Conservation (phyloP, 768 basidiomycete genomes). For the Lanmaoa pseudosensibilis region DNA sequence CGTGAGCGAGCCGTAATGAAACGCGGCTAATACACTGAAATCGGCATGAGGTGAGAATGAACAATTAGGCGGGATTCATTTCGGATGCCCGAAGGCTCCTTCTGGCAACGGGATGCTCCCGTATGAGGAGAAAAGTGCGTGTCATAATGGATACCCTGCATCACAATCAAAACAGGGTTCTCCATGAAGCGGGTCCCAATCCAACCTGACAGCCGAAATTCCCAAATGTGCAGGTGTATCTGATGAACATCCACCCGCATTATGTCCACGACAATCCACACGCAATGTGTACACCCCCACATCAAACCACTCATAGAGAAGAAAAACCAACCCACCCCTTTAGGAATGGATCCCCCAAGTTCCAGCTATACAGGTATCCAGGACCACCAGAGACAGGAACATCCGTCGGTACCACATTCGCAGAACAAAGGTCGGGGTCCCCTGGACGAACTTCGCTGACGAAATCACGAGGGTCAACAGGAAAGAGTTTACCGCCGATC, state of each 20-base stretch:
- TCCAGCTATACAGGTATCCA: conserved; percentile 74
- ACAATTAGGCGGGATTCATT: neutral
- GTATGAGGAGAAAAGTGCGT: neutral
- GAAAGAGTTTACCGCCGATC: conserved; percentile 68
- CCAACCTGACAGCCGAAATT: neutral
- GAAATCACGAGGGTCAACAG: conserved; percentile 77
- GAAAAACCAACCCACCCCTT: conserved; percentile 58
- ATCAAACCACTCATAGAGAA: neutral
- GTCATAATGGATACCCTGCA: neutral
- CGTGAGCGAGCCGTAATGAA: conserved; percentile 70
- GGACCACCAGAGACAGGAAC: conserved; percentile 49
- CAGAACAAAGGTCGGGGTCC: conserved; percentile 44
- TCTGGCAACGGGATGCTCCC: conserved; percentile 1
- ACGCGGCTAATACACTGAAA: conserved; percentile 62
- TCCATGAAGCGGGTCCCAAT: neutral
- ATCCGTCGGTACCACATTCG: conserved; percentile 64
- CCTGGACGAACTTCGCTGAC: conserved; percentile 41
- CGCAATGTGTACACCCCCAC: neutral
- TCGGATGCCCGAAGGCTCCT: conserved; percentile 18
- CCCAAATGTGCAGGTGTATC: neutral
- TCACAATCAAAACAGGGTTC: neutral
- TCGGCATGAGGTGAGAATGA: neutral
- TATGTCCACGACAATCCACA: conserved; percentile 1
- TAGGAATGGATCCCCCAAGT: conserved; percentile 72
- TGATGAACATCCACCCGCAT: neutral